phyloP scores from a whole-genome alignment of 2,329 filamentous ascomycete genomes.

The Volutella citrinella region DNA sequence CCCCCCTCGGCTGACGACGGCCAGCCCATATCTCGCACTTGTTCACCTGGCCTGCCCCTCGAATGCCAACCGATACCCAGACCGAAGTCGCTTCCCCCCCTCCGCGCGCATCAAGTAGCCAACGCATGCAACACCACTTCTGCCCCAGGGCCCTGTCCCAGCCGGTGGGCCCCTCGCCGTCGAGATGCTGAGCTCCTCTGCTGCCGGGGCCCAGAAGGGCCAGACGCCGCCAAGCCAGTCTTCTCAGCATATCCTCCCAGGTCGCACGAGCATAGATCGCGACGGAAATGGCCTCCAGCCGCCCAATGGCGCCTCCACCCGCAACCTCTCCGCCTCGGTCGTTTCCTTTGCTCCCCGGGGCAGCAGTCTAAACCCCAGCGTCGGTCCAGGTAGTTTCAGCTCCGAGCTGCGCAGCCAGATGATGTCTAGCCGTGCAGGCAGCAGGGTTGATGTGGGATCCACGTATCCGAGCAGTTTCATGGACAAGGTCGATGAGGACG shows the following conservation, averaged over 20 bases:
- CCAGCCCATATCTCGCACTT: too few species aligned
- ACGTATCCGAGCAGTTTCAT: constrained; percentile 39
- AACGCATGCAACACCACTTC: constrained; percentile 37
- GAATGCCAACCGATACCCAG: too few species aligned
- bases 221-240: constrained; percentile 31
- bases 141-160: constrained; percentile 36
- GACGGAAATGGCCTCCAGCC: constrained; percentile 50
- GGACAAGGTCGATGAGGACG: constrained; percentile 63
- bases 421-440: constrained; percentile 36
- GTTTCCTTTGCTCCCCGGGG: constrained; percentile 65
- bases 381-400: constrained; percentile 82
- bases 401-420: constrained; percentile 77
- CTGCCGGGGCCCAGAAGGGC: constrained; percentile 28
- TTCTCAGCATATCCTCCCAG: constrained; percentile 32
- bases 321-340: constrained; percentile 50
- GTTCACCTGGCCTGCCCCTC: too few species aligned
- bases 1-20: too few species aligned
- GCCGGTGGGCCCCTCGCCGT: constrained; percentile 33
- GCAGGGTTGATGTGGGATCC: constrained; percentile 34
- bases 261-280: constrained; percentile 47
- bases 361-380: constrained; percentile 67
- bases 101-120: constrained; percentile 16
- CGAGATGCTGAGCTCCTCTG: constrained; percentile 32
- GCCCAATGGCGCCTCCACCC: constrained; percentile 39
- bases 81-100: too few species aligned